These are phyloP conservation scores for Neofusicoccum parvum DNA, from an alignment of 2,329 filamentous ascomycete genomes.

Conservation along the genomic window DNA sequence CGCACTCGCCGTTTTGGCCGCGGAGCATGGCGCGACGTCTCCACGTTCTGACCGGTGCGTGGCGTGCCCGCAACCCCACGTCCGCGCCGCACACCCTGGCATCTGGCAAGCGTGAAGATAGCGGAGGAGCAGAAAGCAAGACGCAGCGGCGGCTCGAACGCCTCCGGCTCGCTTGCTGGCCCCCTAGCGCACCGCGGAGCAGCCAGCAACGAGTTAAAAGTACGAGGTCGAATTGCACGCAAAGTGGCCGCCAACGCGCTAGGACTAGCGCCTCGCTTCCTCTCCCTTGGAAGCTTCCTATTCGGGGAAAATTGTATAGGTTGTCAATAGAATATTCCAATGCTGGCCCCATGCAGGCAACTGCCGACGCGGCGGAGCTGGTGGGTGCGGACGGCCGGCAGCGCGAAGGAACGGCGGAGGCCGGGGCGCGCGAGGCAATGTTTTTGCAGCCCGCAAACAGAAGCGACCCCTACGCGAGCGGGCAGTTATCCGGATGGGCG, in stretches of 20 bases:
- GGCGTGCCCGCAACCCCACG: too few relatives aligned
- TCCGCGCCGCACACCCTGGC: too few relatives aligned
- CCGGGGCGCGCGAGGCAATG: too few relatives aligned
- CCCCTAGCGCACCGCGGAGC: not conserved
- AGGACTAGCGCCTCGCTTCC: constrained; percentile 6
- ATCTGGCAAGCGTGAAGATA: not conserved
- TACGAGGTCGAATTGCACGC: not conserved
- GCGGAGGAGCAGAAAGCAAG: not conserved
- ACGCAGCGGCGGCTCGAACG: not conserved
- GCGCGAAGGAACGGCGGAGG: not conserved
- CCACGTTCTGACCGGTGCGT: too few relatives aligned
- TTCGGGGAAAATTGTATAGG: constrained; percentile 9
- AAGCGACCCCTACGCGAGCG: not conserved
- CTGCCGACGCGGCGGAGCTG: not conserved
- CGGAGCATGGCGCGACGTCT: not conserved
- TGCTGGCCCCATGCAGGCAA: not conserved
- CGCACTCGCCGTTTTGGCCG: not conserved
- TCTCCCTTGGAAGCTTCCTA: not conserved
- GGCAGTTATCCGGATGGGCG: not conserved
- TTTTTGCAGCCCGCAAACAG: not conserved
- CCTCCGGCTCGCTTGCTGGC: not conserved
- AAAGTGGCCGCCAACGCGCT: not conserved
- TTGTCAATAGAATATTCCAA: not conserved
- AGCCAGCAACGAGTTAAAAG: not conserved
- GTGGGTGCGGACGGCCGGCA: not conserved